Percentiles rank a stretch among this genome's conserved stretches.
phyloP scores from a whole-genome alignment of 495 filamentous ascomycete species.

The Xylaria curta region DNA sequence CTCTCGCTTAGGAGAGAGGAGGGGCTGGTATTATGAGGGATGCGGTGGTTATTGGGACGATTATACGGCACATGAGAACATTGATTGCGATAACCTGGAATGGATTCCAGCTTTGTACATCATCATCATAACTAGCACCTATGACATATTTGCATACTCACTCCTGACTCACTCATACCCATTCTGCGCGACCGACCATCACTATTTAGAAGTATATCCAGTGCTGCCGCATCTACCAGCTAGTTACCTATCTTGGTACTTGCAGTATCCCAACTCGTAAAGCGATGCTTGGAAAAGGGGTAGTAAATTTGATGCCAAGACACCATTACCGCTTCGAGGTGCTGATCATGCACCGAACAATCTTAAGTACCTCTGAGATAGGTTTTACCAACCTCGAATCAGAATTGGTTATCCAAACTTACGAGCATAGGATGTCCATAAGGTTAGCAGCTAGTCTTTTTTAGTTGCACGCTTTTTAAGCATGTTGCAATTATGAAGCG shows the following conservation, averaged over 20 bases:
- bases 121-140: constrained; percentile 17
- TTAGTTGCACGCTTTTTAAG: no score
- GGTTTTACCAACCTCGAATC: no score
- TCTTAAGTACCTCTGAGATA: not conserved
- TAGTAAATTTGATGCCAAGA: not conserved
- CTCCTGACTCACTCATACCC: not conserved
- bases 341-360: not conserved
- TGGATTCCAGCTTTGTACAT: constrained; percentile 11
- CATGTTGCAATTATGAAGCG: no score
- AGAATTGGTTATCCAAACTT: no score
- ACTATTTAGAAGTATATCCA: not conserved
- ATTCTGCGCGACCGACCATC: not conserved
- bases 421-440: no score
- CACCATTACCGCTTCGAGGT: not conserved
- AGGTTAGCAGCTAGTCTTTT: no score
- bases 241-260: not conserved
- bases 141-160: constrained; percentile 15
- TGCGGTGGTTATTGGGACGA: constrained; percentile 9
- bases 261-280: not conserved
- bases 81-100: constrained; percentile 21
- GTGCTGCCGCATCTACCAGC: not conserved
- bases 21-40: constrained; percentile 4
- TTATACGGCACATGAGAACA: constrained; percentile 23
- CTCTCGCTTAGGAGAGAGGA: constrained; percentile 5
- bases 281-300: not conserved